These are phyloP conservation scores for Aspergillus fructus DNA, from an alignment of 2,329 filamentous ascomycete genomes.

Conservation along the genomic window DNA sequence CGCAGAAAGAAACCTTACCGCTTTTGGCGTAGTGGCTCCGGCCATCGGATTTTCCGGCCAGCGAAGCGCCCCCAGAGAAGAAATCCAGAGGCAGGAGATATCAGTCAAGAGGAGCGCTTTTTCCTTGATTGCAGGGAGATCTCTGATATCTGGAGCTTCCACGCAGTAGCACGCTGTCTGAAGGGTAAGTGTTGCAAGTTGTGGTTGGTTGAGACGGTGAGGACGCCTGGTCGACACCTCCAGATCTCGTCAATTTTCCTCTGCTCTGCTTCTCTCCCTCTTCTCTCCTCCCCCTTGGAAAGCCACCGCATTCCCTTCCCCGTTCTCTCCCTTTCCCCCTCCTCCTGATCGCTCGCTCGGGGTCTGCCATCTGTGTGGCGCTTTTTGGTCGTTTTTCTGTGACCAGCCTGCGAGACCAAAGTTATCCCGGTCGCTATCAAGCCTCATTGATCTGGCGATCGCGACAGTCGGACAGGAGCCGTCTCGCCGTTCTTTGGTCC, in stretches of 20 bases:
- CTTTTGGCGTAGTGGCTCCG: conserved; percentile 11
- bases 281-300: conserved; percentile 2
- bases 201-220: not conserved
- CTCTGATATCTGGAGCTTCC: not conserved
- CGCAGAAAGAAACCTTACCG: conserved; percentile 16
- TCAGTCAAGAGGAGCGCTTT: conserved; percentile 7
- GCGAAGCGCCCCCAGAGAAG: conserved; percentile 7
- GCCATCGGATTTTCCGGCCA: conserved; percentile 15
- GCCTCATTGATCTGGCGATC: conserved; percentile 23
- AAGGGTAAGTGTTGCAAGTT: conserved; percentile 1
- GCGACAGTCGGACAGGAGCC: conserved; percentile 22
- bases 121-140: not conserved
- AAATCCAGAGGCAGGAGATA: conserved; percentile 10
- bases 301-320: conserved; percentile 18
- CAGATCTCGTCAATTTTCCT: conserved; percentile 7
- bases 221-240: not conserved
- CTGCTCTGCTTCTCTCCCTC: not conserved
- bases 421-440: conserved; percentile 16
- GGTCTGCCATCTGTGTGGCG: conserved; percentile 11
- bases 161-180: not conserved
- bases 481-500: conserved; percentile 21
- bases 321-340: conserved; percentile 25
- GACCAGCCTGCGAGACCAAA: not conserved
- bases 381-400: conserved; percentile 21
- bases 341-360: conserved; percentile 10